phyloP scores from a whole-genome alignment of 768 basidiomycete genomes.

The Trametes maxima region DNA sequence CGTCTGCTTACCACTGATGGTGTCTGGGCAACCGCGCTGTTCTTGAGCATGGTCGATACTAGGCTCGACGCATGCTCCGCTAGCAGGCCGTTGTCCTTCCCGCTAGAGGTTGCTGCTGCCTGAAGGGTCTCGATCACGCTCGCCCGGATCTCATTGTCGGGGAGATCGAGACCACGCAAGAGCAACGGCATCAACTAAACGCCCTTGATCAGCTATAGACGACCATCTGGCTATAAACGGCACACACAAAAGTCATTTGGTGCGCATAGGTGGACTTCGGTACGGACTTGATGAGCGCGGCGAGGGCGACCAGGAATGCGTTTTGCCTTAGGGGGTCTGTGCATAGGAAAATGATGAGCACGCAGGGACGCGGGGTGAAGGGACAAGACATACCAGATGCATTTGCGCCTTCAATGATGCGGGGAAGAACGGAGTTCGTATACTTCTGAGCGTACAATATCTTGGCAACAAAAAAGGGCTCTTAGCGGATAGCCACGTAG shows the following conservation, averaged over 20 bases:
- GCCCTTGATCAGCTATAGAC: neutral
- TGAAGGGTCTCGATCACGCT: conserved; percentile 82
- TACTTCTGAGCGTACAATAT: conserved; percentile 77
- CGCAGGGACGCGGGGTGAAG: neutral
- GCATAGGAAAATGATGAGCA: neutral
- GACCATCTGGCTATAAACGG: neutral
- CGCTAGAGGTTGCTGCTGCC: conserved; percentile 62
- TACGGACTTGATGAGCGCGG: conserved; percentile 76
- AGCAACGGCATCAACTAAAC: conserved; percentile 85
- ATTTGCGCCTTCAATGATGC: conserved; percentile 68
- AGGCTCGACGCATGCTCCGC: conserved; percentile 74
- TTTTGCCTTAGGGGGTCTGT: conserved; percentile 57
- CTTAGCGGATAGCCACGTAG: neutral
- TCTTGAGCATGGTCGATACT: conserved; percentile 70
- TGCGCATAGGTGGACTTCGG: conserved; percentile 75
- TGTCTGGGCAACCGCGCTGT: conserved; percentile 52
- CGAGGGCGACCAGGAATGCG: conserved; percentile 81
- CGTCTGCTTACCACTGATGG: conserved; percentile 52
- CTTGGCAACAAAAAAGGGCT: conserved; percentile 38
- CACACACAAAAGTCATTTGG: conserved; percentile 59
- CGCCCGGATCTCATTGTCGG: conserved; percentile 69
- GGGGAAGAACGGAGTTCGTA: conserved; percentile 70
- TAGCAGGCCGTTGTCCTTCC: conserved; percentile 43
- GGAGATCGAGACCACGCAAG: conserved; percentile 79
- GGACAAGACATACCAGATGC: conserved; percentile 48